phyloP scores from a whole-genome alignment of 2,329 filamentous ascomycete genomes.

The Aotearoamyces nothofagi region DNA sequence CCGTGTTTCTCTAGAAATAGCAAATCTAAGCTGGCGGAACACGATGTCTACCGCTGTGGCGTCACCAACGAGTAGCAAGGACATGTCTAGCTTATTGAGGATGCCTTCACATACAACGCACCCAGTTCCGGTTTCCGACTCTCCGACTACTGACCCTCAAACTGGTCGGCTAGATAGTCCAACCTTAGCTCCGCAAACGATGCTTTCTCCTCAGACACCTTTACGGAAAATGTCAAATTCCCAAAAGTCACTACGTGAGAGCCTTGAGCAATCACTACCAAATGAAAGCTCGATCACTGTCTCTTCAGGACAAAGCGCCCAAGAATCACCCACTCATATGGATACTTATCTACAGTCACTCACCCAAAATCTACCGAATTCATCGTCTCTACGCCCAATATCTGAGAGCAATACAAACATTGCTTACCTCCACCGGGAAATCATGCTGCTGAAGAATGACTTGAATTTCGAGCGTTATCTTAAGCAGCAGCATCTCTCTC shows the following conservation, averaged over 20 bases:
- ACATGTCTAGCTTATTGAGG: slow-evolving; percentile 23
- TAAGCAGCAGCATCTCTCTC: slow-evolving; percentile 68
- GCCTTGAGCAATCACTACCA: slow-evolving; percentile 35
- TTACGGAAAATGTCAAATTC: slow-evolving; percentile 45
- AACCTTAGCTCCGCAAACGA: slow-evolving; percentile 37
- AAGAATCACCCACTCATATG: slow-evolving; percentile 12
- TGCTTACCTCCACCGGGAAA: slow-evolving; percentile 51
- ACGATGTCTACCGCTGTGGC: slow-evolving; percentile 29
- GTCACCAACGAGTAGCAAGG: slow-evolving; percentile 24
- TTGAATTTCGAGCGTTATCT: slow-evolving; percentile 72
- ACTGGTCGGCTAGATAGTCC: slow-evolving; percentile 41
- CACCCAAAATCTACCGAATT: slow-evolving; percentile 11
- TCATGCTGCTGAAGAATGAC: slow-evolving; percentile 66
- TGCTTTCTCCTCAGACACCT: slow-evolving; percentile 34
- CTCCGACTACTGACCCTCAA: slow-evolving; percentile 13
- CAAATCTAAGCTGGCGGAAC: slow-evolving; percentile 34
- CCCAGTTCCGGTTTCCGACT: slow-evolving; percentile 28
- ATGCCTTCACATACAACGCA: slow-evolving; percentile 35
- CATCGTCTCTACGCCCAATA: slow-evolving; percentile 15
- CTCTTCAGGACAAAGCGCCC: slow-evolving; percentile 10
- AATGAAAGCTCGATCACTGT: slow-evolving; percentile 39
- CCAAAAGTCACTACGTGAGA: slow-evolving; percentile 41
- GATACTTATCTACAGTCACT: slow-evolving; percentile 16
- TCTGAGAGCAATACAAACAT: slow-evolving; percentile 22
- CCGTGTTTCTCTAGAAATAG: slow-evolving; percentile 12